phyloP scores from a whole-genome alignment of 202 grass and related monocot species.

The Setaria italica region DNA sequence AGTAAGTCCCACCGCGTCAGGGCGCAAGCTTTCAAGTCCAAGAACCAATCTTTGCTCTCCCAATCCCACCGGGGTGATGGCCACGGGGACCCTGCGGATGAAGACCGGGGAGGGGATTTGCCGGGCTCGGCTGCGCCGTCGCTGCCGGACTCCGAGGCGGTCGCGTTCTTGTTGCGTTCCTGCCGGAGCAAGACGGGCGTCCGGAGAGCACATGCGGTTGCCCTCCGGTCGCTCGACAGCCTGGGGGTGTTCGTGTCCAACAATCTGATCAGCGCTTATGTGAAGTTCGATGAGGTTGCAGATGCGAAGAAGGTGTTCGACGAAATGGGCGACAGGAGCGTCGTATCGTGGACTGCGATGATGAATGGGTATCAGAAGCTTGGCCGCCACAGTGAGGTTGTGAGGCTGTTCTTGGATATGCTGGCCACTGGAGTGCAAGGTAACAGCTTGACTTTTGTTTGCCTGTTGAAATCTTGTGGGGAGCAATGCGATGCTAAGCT shows the following conservation, averaged over 20 bases:
- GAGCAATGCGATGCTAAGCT: slow-evolving; percentile 52
- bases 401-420: slow-evolving; percentile 66
- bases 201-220: slow-evolving; percentile 55
- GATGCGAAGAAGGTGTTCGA: slow-evolving; percentile 80
- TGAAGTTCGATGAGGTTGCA: slow-evolving; percentile 44
- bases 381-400: slow-evolving; percentile 50
- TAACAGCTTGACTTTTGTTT: slow-evolving; percentile 83
- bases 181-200: slow-evolving; percentile 50
- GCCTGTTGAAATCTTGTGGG: slow-evolving; percentile 78
- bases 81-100: background rate
- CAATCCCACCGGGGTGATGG: background rate
- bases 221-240: slow-evolving; percentile 47
- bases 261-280: slow-evolving; percentile 70
- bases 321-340: slow-evolving; percentile 56
- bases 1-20: slow-evolving; percentile 25
- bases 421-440: slow-evolving; percentile 47
- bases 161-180: slow-evolving; percentile 56
- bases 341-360: slow-evolving; percentile 86
- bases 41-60: background rate
- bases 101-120: slow-evolving; percentile 28
- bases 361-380: slow-evolving; percentile 63
- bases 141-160: slow-evolving; percentile 37
- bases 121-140: background rate
- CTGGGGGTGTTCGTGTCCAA: slow-evolving; percentile 61
- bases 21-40: slow-evolving; percentile 28